These are phyloP conservation scores for Endogone sp. DNA, from an alignment of 192 early-diverging fungal species.

Conservation along the genomic window DNA sequence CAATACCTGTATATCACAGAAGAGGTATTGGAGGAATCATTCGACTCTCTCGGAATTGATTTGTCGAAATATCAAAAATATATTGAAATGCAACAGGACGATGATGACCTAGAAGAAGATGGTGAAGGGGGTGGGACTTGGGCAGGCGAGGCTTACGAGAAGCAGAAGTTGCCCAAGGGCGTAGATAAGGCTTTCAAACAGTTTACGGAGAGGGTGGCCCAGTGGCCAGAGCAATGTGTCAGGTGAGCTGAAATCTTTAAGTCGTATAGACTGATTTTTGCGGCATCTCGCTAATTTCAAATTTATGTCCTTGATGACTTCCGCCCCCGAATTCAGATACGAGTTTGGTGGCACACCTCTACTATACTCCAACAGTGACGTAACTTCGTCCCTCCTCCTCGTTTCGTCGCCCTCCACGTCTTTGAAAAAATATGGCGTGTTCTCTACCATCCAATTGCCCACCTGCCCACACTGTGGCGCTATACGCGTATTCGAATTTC, in stretches of 20 bases:
- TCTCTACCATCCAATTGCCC: constrained; percentile 43
- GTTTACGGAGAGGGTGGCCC: constrained; percentile 67
- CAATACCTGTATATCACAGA: constrained; percentile 51
- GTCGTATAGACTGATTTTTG: constrained; percentile 4
- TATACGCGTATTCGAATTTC: constrained; percentile 80
- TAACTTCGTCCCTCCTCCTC: constrained; percentile 24
- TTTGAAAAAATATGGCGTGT: constrained; percentile 19
- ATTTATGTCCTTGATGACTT: no score
- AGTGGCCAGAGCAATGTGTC: constrained; percentile 81
- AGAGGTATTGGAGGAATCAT: constrained; percentile 41
- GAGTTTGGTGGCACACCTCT: constrained; percentile 65
- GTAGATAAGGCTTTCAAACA: constrained; percentile 77
- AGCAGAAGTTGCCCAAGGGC: constrained; percentile 57
- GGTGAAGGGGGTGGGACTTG: constrained; percentile 42
- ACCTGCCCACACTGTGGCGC: constrained; percentile 63
- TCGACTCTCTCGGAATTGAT: constrained; percentile 27
- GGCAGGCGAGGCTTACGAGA: constrained; percentile 84
- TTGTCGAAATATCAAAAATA: constrained; percentile 39
- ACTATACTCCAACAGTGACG: constrained; percentile 58
- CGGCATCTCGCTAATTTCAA: not conserved
- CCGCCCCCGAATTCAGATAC: constrained; percentile 56
- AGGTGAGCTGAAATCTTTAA: constrained; percentile 30
- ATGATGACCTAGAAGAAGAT: constrained; percentile 24
- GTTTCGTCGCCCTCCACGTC: constrained; percentile 21
- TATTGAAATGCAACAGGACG: constrained; percentile 32